Percentiles rank a stretch among this genome's conserved stretches.
These are phyloP conservation scores for Leucaena leucocephala DNA, from an alignment of 306 rosid genomes.

Conservation along the genomic window DNA sequence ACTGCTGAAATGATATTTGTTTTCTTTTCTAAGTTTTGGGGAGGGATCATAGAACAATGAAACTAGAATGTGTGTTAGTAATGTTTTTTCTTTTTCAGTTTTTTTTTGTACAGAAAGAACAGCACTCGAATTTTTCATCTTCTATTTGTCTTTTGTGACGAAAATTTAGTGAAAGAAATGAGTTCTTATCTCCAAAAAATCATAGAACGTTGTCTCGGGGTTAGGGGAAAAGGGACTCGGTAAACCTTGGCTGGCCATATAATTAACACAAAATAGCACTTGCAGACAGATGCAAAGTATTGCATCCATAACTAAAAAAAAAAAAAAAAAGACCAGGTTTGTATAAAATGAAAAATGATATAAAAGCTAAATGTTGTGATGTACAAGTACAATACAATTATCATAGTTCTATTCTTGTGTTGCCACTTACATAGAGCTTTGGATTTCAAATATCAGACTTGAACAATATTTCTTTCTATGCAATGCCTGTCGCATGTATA, in stretches of 20 bases:
- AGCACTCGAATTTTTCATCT: conserved; percentile 28
- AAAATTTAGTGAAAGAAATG: not conserved
- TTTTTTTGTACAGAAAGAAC: conserved; percentile 33
- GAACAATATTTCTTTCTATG: not conserved
- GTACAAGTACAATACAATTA: too few species aligned
- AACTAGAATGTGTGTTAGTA: conserved; percentile 8
- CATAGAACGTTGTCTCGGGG: not conserved
- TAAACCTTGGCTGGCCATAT: not conserved
- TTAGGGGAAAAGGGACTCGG: not conserved
- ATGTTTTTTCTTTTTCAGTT: not conserved
- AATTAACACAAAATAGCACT: too few species aligned
- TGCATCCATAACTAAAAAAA: too few species aligned
- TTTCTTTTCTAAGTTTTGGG: not conserved
- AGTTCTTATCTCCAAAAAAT: not conserved
- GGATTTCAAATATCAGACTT: not conserved
- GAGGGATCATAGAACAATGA: conserved; percentile 15
- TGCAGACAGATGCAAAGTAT: too few species aligned
- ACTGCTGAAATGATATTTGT: conserved; percentile 19
- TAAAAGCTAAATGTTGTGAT: too few species aligned
- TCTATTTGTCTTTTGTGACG: not conserved
- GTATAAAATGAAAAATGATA: too few species aligned
- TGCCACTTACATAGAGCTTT: too few species aligned
- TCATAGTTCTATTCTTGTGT: too few species aligned
- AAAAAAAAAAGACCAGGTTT: too few species aligned
- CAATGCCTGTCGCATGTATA: not conserved